Evolutionary conservation across 371 early-diverging fungal species (phyloP).

Genomic region (Pancytospora philotis): DNA sequence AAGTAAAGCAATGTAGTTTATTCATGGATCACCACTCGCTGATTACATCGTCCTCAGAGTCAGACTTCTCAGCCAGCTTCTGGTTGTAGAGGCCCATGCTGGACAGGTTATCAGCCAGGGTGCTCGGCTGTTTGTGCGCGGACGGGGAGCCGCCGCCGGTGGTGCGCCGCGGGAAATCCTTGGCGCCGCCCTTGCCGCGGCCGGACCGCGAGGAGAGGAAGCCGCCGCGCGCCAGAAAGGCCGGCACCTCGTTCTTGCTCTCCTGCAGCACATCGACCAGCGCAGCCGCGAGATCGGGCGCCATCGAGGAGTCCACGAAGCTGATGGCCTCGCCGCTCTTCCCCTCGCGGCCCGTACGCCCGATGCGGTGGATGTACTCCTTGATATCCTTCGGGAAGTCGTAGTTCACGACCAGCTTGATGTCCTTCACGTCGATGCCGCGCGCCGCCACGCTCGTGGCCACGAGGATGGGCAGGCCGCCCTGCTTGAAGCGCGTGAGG

Average conservation of each 20-base stretch:
- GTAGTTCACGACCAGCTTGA: conserved; percentile 95
- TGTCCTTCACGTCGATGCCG: conserved; percentile 93
- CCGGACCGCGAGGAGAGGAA: not conserved
- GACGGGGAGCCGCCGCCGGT: too few relatives aligned
- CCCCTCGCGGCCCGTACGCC: conserved; percentile 63
- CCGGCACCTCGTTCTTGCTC: conserved; percentile 79
- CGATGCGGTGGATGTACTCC: conserved; percentile 86
- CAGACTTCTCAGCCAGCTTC: not conserved
- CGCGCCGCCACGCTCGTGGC: conserved; percentile 93
- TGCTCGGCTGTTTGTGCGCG: too few relatives aligned
- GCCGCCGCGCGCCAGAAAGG: conserved; percentile 59
- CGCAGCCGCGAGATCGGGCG: conserved; percentile 73
- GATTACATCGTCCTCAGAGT: not conserved
- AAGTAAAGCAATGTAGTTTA: too few relatives aligned
- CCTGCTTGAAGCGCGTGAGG: conserved; percentile 84
- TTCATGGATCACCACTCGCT: not conserved
- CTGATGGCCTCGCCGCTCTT: conserved; percentile 79
- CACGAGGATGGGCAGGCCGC: conserved; percentile 80
- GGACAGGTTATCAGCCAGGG: not conserved
- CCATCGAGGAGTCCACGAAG: conserved; percentile 63
- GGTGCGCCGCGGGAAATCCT: too few relatives aligned
- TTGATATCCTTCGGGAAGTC: conserved; percentile 87
- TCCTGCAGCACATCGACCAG: conserved; percentile 77
- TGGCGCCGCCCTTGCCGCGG: too few relatives aligned
- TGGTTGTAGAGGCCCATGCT: not conserved